A percentile compares a stretch with the other conserved stretches of the same genome.
These are phyloP conservation scores for Saturnispora serradocipensis DNA, from an alignment of 805 yeast species.

Conservation along the genomic window DNA sequence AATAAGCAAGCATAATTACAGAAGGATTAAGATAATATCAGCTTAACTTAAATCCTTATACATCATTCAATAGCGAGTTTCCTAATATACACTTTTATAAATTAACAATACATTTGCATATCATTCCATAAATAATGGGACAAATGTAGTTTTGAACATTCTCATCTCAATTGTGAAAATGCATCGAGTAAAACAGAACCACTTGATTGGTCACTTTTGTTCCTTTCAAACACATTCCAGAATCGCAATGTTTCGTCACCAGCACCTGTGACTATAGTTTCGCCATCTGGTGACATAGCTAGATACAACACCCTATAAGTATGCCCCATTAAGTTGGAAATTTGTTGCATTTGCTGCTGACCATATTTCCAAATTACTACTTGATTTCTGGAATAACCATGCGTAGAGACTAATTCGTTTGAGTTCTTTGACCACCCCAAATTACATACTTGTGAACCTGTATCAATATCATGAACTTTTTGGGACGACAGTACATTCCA, in stretches of 20 bases:
- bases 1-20: too few relatives aligned
- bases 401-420: constrained; percentile 88
- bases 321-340: constrained; percentile 91
- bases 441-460: constrained; percentile 95
- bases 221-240: constrained; percentile 90
- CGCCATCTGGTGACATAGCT: constrained; percentile 91
- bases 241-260: constrained; percentile 95
- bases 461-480: constrained; percentile 70
- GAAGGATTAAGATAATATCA: background rate
- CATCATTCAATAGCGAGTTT: background rate
- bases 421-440: constrained; percentile 88
- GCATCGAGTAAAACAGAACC: constrained; percentile 64
- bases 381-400: constrained; percentile 88
- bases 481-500: constrained; percentile 86
- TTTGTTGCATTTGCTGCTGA: constrained; percentile 60
- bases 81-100: constrained; percentile 7
- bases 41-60: background rate
- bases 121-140: background rate
- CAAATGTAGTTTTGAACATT: background rate
- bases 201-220: constrained; percentile 46
- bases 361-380: constrained; percentile 92
- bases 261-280: constrained; percentile 94
- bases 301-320: constrained; percentile 85
- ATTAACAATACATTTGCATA: background rate
- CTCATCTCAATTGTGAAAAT: constrained; percentile 58